Evolutionary conservation across 2,329 filamentous ascomycete genomes (phyloP).

Genomic region (Paraphaeosphaeria minitans): DNA sequence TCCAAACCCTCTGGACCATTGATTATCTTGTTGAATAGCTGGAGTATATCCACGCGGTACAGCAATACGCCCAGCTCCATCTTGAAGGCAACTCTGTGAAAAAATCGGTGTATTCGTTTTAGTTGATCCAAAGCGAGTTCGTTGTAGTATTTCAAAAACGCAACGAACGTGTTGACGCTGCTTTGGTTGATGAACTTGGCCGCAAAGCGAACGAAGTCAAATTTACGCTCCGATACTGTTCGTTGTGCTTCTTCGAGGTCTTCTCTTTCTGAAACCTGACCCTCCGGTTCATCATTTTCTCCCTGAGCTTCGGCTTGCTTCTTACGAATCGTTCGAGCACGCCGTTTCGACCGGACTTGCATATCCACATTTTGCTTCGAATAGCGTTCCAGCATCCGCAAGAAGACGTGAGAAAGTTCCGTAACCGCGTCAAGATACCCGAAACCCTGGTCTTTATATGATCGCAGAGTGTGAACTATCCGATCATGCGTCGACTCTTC

Average conservation of each 20-base stretch:
- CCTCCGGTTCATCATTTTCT: slow-evolving; percentile 61
- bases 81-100: slow-evolving; percentile 94
- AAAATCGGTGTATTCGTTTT: slow-evolving; percentile 90
- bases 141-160: slow-evolving; percentile 77
- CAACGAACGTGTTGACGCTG: slow-evolving; percentile 86
- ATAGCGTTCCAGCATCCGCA: slow-evolving; percentile 89
- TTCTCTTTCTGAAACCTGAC: slow-evolving; percentile 62
- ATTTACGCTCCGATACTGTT: slow-evolving; percentile 81
- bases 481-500: slow-evolving; percentile 93
- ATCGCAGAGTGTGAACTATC: slow-evolving; percentile 76
- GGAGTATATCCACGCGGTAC: slow-evolving; percentile 88
- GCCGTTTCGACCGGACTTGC: slow-evolving; percentile 83
- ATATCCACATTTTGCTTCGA: slow-evolving; percentile 94
- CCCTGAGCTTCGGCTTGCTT: slow-evolving; percentile 55
- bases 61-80: slow-evolving; percentile 88
- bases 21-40: slow-evolving; percentile 87
- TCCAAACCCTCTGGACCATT: slow-evolving; percentile 83
- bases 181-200: slow-evolving; percentile 81
- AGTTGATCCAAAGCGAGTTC: slow-evolving; percentile 81
- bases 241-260: slow-evolving; percentile 74
- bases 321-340: slow-evolving; percentile 75
- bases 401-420: slow-evolving; percentile 87
- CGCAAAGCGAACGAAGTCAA: slow-evolving; percentile 87
- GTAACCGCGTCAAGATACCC: slow-evolving; percentile 92
- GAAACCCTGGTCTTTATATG: slow-evolving; percentile 93